Base-by-base conservation (phyloP, 768 basidiomycete species). In the Termitomyces sp. region DNA sequence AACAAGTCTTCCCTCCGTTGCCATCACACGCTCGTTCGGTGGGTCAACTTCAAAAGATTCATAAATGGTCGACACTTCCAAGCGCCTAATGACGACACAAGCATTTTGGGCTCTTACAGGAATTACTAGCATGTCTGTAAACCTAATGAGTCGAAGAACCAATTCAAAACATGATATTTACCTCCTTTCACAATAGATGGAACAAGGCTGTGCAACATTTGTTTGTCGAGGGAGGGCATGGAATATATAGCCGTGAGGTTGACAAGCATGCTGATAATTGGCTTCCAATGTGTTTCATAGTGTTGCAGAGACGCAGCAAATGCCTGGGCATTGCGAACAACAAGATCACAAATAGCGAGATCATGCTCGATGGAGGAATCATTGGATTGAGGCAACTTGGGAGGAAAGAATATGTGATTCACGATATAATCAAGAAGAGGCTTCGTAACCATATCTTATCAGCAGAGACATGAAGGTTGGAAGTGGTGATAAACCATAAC, bases 21-120 rank as follows among this genome's bases (percentile, higher is more conserved):
- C 65, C 68, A 79, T 77, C 23, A 84, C 72, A 6, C 59, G 61
- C 12, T 63, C 64, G 3, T 71, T 63, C 28, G 65, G 63, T 0
- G 79, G 73, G 2, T 78, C 77, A 14, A 76, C 70, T 62, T 83
- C 78, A 57, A 84, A 85, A 7, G 68, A 66, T 61, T 83, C 82
- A 56, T 79, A 75, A 26, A 71, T 57, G 13, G 75, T 73, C 13
- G 64, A 56, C 6, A 61, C 41, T n/a, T 60, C 50, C 16, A 56
- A 56, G 51, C 67, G 69, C 40, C 78, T 72, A 20, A 80, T 61
- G 12, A 83, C 65, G 4, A 84, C 56, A 10, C 72, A 79, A 3
- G 78, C 81, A 51, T 84, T 84, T 57, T 84, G 83, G 0, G 74
- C 72, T 26, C 68, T 69, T 35, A 84, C 70, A 5, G 71, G 71